These are phyloP conservation scores for Lentinula sp. DNA, from an alignment of 768 basidiomycete genomes.

Conservation along the genomic window DNA sequence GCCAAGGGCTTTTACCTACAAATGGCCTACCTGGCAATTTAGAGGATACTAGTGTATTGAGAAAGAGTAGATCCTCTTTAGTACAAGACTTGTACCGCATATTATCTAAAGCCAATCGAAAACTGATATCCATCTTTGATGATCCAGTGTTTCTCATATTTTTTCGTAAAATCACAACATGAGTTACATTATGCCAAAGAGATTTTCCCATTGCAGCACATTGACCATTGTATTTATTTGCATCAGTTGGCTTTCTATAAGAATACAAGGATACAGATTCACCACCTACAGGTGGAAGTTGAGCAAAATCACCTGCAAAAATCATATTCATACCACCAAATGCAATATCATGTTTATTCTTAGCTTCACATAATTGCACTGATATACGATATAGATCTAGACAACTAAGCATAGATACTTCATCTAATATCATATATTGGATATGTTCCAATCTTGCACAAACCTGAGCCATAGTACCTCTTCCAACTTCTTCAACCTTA, in stretches of 20 bases:
- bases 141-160: slow-evolving; percentile 26
- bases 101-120: slow-evolving; percentile 19
- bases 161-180: slow-evolving; percentile 17
- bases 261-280: slow-evolving; percentile 17
- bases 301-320: slow-evolving; percentile 29
- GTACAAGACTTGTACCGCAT: too few species aligned
- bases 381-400: slow-evolving; percentile 18
- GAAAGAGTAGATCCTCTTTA: slow-evolving; percentile 27
- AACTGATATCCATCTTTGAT: slow-evolving; percentile 23
- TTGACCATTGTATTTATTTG: slow-evolving; percentile 7
- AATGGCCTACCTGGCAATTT: slow-evolving; percentile 44
- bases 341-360: not conserved
- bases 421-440: slow-evolving; percentile 14
- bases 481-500: not conserved
- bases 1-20: slow-evolving; percentile 13
- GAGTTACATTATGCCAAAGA: slow-evolving; percentile 23
- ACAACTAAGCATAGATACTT: slow-evolving; percentile 20
- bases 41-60: slow-evolving; percentile 16
- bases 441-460: slow-evolving; percentile 13
- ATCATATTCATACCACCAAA: slow-evolving; percentile 26
- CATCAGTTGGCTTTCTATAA: slow-evolving; percentile 7
- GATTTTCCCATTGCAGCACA: slow-evolving; percentile 18
- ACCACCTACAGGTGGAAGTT: slow-evolving; percentile 20
- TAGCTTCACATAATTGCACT: slow-evolving; percentile 9
- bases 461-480: not conserved